phyloP scores from a whole-genome alignment of 1,284 basidiomycete species.

The Marasmius oreades region DNA sequence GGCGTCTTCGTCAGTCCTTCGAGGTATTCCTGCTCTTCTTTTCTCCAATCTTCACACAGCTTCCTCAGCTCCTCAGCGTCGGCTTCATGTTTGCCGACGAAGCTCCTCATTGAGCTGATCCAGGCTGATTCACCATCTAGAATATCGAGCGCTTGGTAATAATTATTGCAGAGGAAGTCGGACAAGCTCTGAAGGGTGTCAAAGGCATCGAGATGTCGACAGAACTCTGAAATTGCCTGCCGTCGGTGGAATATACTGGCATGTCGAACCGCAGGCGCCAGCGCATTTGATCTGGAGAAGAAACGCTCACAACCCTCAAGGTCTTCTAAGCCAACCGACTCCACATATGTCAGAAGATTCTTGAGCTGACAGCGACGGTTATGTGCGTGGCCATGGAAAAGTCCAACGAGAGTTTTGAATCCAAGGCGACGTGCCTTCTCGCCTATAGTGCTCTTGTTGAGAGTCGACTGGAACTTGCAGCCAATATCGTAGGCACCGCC shows the following conservation, averaged over 20 bases:
- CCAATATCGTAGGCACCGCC: slow-evolving; percentile 23
- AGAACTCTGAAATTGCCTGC: slow-evolving; percentile 17
- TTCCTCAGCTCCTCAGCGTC: too few species aligned
- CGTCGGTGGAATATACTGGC: slow-evolving; percentile 11
- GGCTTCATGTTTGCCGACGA: too few species aligned
- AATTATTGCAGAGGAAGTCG: too few species aligned
- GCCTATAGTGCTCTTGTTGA: slow-evolving; percentile 8
- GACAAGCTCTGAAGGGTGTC: slow-evolving; percentile 2
- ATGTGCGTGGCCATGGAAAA: slow-evolving; percentile 22
- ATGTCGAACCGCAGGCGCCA: slow-evolving; percentile 13
- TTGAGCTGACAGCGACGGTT: too few species aligned
- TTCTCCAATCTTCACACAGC: too few species aligned
- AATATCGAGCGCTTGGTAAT: slow-evolving; percentile 3
- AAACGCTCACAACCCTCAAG: slow-evolving; percentile 18
- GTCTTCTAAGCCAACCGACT: slow-evolving; percentile 19
- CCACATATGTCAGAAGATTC: slow-evolving; percentile 12
- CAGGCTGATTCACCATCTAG: neutral
- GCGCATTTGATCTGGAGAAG: slow-evolving; percentile 17
- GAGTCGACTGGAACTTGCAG: slow-evolving; percentile 10
- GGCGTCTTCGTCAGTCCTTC: too few species aligned
- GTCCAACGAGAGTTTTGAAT: slow-evolving; percentile 6
- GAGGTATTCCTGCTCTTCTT: too few species aligned
- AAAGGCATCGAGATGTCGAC: slow-evolving; percentile 14
- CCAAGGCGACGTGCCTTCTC: neutral
- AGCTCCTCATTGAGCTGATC: too few species aligned